Evolutionary conservation across 768 basidiomycete genomes (phyloP).

Genomic region (Rhodotorula babjevae): DNA sequence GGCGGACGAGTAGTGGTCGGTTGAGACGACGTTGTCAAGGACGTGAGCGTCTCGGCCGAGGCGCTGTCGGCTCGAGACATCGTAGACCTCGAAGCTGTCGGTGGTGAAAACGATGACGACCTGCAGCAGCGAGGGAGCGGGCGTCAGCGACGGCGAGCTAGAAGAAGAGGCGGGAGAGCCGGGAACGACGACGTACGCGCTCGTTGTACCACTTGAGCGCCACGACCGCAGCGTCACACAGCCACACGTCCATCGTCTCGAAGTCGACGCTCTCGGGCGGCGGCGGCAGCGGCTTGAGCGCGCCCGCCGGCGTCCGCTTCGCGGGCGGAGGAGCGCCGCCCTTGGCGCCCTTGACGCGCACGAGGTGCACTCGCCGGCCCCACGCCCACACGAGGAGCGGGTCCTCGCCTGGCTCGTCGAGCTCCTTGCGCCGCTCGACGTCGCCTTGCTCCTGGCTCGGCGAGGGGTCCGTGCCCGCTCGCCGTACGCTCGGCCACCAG

Average conservation of each 20-base stretch:
- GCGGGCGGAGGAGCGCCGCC: background rate
- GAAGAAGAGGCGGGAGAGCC: background rate
- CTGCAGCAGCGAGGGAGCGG: conserved; percentile 4
- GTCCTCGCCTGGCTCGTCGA: conserved; percentile 36
- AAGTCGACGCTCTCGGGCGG: conserved; percentile 51
- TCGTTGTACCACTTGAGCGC: conserved; percentile 81
- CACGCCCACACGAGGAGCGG: conserved; percentile 81
- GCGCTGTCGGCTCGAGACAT: conserved; percentile 56
- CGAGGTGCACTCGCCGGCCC: conserved; percentile 63
- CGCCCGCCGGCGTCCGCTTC: conserved; percentile 3
- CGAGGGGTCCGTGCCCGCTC: conserved; percentile 40
- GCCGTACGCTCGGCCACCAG: conserved; percentile 68
- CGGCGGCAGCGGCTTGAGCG: conserved; percentile 49
- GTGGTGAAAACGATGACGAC: conserved; percentile 50
- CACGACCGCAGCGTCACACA: conserved; percentile 58
- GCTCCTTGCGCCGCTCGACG: conserved; percentile 31
- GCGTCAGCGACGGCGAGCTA: conserved; percentile 64
- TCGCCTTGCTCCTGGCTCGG: conserved; percentile 42
- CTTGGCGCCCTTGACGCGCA: conserved; percentile 58
- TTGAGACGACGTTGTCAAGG: conserved; percentile 51
- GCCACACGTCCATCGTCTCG: conserved; percentile 46
- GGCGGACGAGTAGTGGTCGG: conserved; percentile 21
- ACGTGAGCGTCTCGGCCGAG: conserved; percentile 64
- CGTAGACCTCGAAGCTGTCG: conserved; percentile 63
- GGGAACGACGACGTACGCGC: conserved; percentile 59